Base-by-base conservation (phyloP, 2,329 filamentous ascomycete species). In the Fusarium buxicola region DNA sequence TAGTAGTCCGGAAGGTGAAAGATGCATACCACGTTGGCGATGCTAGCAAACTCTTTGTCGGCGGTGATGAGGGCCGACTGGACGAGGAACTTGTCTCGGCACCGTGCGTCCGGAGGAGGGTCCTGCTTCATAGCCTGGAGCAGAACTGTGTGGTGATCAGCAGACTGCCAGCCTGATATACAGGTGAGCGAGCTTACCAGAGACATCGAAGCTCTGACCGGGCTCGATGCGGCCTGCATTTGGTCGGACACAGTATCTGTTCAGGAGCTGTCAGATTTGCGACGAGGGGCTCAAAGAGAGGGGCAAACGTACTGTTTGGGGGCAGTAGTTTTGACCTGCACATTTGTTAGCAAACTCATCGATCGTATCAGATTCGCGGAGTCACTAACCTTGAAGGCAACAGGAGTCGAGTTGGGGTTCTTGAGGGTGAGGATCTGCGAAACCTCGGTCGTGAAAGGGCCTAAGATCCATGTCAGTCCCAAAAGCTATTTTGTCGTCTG, bases 41-140 rank as follows among this genome's bases (percentile, higher is more conserved):
- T 88, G 74, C 90, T 96, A 57, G 84, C 83, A 71, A 92, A 92
- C 72, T 97, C 92, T 80, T 93, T 92, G 73, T 96, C 92, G 63
- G 88, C 84, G 18, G 90, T 89, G 66, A 97, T 91, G 47, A 88
- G 84, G 44, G 96, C 92, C 24, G 94, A 96, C 80, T 98, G 94
- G 31, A 98, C 94, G 51, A 98, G 86, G 78, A 98, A 98, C 82
- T 98, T 98, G 85, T 98, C 94, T 77, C 92, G 90, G 82, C 95
- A 99, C 77, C 92, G 94, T 62, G 91, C 89, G 75, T 97, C 94
- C 55, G 83, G 77, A 16, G 94, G 86, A 53, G 94, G 94, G 73
- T 98, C 94, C 74, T 92, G 88, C 83, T 97, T 97, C 95, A 99
- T 97, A 21, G 94, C 93, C 81, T 99, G 95, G 36, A 99, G 88